phyloP scores from a whole-genome alignment of 371 early-diverging fungal species.

The Blyttiomyces sp. region DNA sequence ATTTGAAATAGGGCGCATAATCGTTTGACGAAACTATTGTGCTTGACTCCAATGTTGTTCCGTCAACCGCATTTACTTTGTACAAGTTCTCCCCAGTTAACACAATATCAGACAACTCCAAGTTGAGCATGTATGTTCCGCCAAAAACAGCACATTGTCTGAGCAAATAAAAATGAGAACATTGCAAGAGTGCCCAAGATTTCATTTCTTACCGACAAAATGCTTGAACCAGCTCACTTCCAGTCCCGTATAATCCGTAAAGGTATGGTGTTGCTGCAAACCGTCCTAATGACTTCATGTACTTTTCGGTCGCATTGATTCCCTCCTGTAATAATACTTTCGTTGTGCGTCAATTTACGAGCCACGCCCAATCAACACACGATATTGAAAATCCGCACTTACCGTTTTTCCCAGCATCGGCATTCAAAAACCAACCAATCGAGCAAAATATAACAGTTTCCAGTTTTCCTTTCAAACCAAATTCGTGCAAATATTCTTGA shows the following conservation, averaged over 20 bases:
- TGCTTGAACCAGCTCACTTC: constrained; percentile 86
- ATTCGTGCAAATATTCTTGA: background rate
- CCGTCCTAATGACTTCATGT: constrained; percentile 80
- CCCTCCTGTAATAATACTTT: constrained; percentile 60
- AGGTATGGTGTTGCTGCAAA: constrained; percentile 83
- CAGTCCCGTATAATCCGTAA: constrained; percentile 83
- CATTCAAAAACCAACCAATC: constrained; percentile 60
- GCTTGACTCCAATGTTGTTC: constrained; percentile 4
- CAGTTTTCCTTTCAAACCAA: constrained; percentile 58
- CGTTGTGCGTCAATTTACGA: constrained; percentile 21
- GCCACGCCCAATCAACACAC: background rate
- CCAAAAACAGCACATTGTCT: constrained; percentile 86
- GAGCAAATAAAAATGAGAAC: background rate
- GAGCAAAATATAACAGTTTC: constrained; percentile 67
- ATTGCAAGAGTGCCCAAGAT: background rate
- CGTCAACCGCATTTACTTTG: constrained; percentile 43
- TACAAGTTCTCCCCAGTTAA: too few relatives aligned
- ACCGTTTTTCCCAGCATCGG: constrained; percentile 30
- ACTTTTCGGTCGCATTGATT: constrained; percentile 59
- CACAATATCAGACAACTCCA: too few relatives aligned
- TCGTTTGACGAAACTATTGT: constrained; percentile 16
- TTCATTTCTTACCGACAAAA: constrained; percentile 69
- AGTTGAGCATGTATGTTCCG: constrained; percentile 78
- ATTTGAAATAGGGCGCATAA: constrained; percentile 12
- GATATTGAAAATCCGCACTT: constrained; percentile 7